Evolutionary conservation across 257 asterid genomes (phyloP).

Genomic region (Solanum lycopersicoides): DNA sequence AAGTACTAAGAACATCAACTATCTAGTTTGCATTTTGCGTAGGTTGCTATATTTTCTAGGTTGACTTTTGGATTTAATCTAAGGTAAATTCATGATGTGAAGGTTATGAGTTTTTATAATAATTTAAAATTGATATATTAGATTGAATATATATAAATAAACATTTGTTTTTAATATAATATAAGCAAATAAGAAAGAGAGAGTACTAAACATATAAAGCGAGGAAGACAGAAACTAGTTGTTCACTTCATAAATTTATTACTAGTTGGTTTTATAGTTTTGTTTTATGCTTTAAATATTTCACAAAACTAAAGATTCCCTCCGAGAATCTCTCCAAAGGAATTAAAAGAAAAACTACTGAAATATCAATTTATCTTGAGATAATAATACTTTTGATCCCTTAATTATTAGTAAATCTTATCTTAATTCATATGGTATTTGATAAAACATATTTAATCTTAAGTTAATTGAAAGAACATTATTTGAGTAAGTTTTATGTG

Average conservation of each 20-base stretch:
- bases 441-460: background rate
- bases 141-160: no score
- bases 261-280: background rate
- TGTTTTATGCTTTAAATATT: background rate
- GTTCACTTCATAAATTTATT: background rate
- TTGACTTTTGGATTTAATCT: background rate
- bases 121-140: no score
- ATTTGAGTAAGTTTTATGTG: background rate
- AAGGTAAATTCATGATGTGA: background rate
- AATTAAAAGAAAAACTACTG: background rate
- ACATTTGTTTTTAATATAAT: no score
- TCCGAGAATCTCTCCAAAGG: background rate
- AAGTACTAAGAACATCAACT: background rate
- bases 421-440: background rate
- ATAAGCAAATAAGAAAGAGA: no score
- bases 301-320: background rate
- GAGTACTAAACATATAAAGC: background rate
- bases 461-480: background rate
- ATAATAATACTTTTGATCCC: background rate
- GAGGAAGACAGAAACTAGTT: background rate
- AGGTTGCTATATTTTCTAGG: background rate
- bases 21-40: background rate
- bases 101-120: background rate
- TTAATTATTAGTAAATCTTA: background rate
- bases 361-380: background rate